phyloP scores from a whole-genome alignment of 805 yeast genomes.

The Hanseniaspora guilliermondii region DNA sequence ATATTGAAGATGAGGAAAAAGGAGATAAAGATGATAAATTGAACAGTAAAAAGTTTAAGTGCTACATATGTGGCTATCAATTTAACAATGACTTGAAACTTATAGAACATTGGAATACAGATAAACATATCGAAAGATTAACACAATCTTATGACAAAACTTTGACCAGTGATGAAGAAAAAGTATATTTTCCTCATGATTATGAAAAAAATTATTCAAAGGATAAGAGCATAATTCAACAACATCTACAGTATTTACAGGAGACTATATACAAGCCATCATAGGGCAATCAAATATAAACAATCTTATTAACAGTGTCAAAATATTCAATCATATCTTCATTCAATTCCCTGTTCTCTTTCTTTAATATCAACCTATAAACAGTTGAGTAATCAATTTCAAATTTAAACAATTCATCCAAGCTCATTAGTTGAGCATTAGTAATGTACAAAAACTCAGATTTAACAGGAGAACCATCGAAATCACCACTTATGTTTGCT shows the following conservation, averaged over 20 bases:
- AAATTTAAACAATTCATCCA: slow-evolving; percentile 58
- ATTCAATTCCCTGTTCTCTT: slow-evolving; percentile 18
- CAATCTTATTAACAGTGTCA: slow-evolving; percentile 48
- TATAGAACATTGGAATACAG: slow-evolving; percentile 72
- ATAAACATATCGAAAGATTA: slow-evolving; percentile 36
- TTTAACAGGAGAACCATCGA: slow-evolving; percentile 21
- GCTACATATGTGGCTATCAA: slow-evolving; percentile 67
- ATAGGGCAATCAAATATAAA: slow-evolving; percentile 9
- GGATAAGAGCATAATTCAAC: neutral
- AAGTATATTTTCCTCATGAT: slow-evolving; percentile 13
- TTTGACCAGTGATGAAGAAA: neutral
- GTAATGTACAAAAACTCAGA: slow-evolving; percentile 36
- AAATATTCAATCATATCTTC: slow-evolving; percentile 48
- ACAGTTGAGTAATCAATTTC: slow-evolving; percentile 54
- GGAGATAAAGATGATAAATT: slow-evolving; percentile 29
- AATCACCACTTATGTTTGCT: slow-evolving; percentile 10
- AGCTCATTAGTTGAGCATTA: slow-evolving; percentile 15
- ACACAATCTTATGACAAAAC: slow-evolving; percentile 4
- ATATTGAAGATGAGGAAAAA: neutral
- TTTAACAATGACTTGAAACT: slow-evolving; percentile 73
- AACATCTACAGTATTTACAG: slow-evolving; percentile 8
- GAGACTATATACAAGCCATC: neutral
- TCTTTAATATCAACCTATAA: slow-evolving; percentile 24
- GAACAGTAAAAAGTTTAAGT: slow-evolving; percentile 68
- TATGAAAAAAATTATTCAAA: slow-evolving; percentile 22